phyloP scores from a whole-genome alignment of 306 rosid species.

The Vicia sativa region DNA sequence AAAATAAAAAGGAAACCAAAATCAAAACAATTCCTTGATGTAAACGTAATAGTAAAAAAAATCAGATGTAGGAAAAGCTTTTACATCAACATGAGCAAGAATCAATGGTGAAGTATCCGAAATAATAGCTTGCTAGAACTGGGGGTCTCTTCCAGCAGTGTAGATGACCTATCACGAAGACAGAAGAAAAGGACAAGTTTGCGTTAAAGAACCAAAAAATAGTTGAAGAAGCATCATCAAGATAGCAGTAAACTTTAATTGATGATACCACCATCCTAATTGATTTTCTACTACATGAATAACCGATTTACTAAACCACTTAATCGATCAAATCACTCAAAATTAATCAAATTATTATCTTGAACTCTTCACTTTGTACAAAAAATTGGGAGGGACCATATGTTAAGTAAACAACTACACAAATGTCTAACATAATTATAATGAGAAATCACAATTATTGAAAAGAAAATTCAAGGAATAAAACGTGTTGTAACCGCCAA shows the following conservation, averaged over 20 bases:
- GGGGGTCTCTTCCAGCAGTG: slow-evolving; percentile 90
- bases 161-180: slow-evolving; percentile 74
- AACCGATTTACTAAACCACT: background rate
- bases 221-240: slow-evolving; percentile 18
- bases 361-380: background rate
- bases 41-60: slow-evolving; percentile 27
- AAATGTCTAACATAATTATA: background rate
- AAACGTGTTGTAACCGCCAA: background rate
- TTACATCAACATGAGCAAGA: slow-evolving; percentile 80
- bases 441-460: background rate
- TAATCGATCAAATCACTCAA: background rate
- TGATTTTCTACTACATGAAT: background rate
- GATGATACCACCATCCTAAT: background rate
- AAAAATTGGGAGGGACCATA: background rate
- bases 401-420: background rate
- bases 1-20: slow-evolving; percentile 10
- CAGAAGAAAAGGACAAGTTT: slow-evolving; percentile 34
- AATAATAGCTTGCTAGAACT: slow-evolving; percentile 67
- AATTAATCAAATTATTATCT: background rate
- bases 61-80: slow-evolving; percentile 27
- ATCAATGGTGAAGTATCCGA: slow-evolving; percentile 72
- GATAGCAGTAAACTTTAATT: slow-evolving; percentile 4
- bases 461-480: background rate
- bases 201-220: slow-evolving; percentile 21
- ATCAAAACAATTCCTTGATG: slow-evolving; percentile 38